Evolutionary conservation across 2,329 filamentous ascomycete species (phyloP).

Genomic region (Arthrobotrys entomopaga): DNA sequence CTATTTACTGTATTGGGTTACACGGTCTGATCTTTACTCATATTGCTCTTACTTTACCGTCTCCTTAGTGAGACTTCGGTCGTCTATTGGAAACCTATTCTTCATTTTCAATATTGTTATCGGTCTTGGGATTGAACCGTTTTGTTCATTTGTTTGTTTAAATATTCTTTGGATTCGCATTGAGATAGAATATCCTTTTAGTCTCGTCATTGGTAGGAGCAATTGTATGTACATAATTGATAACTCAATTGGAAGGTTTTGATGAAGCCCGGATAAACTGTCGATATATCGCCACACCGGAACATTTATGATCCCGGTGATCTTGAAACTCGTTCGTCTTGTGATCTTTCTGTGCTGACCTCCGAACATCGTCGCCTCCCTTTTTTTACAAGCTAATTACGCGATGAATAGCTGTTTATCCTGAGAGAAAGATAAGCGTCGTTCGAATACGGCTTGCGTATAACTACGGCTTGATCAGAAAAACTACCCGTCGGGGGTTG

Average conservation of each 20-base stretch:
- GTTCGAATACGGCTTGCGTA: no score
- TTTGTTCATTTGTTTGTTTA: no score
- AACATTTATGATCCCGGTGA: not conserved
- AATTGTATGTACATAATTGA: slow-evolving; percentile 6
- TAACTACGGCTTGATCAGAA: no score
- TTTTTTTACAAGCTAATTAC: no score
- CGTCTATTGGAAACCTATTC: not conserved
- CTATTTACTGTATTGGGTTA: slow-evolving; percentile 8
- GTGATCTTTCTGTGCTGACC: no score
- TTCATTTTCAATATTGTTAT: not conserved
- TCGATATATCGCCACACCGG: not conserved
- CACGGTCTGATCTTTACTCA: not conserved
- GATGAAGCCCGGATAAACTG: slow-evolving; percentile 2
- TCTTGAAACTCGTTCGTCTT: no score
- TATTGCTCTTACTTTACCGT: slow-evolving; percentile 6
- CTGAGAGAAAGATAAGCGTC: no score
- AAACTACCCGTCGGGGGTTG: no score
- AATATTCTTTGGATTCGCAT: not conserved
- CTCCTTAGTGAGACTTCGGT: not conserved
- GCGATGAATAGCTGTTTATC: no score
- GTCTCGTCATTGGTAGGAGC: slow-evolving; percentile 7
- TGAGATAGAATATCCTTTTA: not conserved
- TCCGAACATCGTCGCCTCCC: no score
- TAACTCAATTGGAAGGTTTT: not conserved
- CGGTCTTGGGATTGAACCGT: not conserved